phyloP scores from a whole-genome alignment of 768 basidiomycete genomes.

The Collybia sp. region DNA sequence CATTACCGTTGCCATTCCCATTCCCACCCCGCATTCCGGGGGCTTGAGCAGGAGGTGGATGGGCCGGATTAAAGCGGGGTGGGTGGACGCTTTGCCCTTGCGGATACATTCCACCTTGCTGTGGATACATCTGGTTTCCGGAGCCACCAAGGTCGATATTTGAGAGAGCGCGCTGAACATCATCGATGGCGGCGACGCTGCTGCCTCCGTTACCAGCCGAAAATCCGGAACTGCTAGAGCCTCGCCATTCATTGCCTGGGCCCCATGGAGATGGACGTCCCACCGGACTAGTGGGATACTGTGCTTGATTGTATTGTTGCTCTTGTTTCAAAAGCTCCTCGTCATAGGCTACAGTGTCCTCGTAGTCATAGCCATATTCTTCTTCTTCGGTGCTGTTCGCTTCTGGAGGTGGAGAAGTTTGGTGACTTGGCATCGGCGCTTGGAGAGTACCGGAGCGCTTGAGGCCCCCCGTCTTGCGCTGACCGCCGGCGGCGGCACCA shows the following conservation, averaged over 20 bases:
- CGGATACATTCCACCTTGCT: slow-evolving; percentile 26
- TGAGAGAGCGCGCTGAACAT: slow-evolving; percentile 71
- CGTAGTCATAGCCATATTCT: slow-evolving; percentile 43
- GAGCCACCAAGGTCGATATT: slow-evolving; percentile 55
- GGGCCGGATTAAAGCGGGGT: slow-evolving; percentile 61
- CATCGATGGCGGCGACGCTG: slow-evolving; percentile 51
- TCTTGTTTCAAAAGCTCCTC: slow-evolving; percentile 51
- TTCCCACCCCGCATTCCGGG: slow-evolving; percentile 26
- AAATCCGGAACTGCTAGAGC: slow-evolving; percentile 18
- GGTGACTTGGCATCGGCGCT: slow-evolving; percentile 39
- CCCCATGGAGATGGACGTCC: slow-evolving; percentile 68
- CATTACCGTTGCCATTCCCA: slow-evolving; percentile 31
- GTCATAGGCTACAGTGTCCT: slow-evolving; percentile 50
- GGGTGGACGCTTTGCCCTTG: slow-evolving; percentile 55
- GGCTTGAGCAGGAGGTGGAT: slow-evolving; percentile 45
- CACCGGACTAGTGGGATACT: slow-evolving; percentile 50
- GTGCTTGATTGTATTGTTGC: slow-evolving; percentile 25
- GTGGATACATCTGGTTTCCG: slow-evolving; percentile 20
- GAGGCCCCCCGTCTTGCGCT: slow-evolving; percentile 50
- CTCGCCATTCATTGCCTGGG: slow-evolving; percentile 58
- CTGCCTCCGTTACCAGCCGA: slow-evolving; percentile 10
- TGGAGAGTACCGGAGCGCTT: slow-evolving; percentile 78
- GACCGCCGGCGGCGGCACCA: slow-evolving; percentile 50
- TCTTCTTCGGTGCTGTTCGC: slow-evolving; percentile 44
- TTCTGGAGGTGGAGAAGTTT: slow-evolving; percentile 35